Base-by-base conservation (phyloP, 2,329 filamentous ascomycete genomes). In the Calonectria pteridis region DNA sequence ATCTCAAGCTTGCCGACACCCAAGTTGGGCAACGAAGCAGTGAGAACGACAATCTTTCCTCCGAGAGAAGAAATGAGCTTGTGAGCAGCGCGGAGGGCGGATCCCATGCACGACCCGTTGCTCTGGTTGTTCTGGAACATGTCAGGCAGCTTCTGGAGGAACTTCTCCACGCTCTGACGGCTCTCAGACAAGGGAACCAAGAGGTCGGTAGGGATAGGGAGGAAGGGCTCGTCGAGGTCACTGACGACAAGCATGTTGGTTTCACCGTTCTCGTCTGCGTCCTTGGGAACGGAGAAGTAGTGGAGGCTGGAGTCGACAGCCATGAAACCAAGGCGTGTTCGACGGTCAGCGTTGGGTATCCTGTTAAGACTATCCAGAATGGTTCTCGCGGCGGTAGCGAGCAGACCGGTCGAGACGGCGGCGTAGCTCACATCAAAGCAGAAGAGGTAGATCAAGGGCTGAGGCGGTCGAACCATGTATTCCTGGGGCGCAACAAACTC, bases 401-500 rank as follows among this genome's bases (percentile, higher is more conserved):
- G 88, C 37, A 99, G 92, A 63, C 97, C 97, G 76, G 93, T 98
- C 20, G 95, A 95, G 20, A 98, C 94, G 37, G 96, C 93, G 16
- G 95, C 92, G 80, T 95, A 97, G 88, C 95, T 98, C 76, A 98
- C 96, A 80, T 98, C 96, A 81, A 98, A 95, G 79, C 98, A 88
- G 90, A 98, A 98, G 18, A 98, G 90, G 83, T 98, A 98, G 49
- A 98, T 96, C 49, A 98, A 89, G 49, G 97, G 97, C 85, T 98
- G 96, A 55, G 97, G 97, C 71, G 97, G 96, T 74, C 97, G 94
- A 43, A 99, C 97, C 97, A 99, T 99, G 86, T 99, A 99, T 86
- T 99, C 97, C 85, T 99, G 97, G 2, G 97, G 97, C 16, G 97
- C 97, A 78, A 99, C 94, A 82, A 98, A 99, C 83, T 99, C 97